Evolutionary conservation across 2,329 filamentous ascomycete species (phyloP).

Genomic region (Pseudogymnoascus destructans): DNA sequence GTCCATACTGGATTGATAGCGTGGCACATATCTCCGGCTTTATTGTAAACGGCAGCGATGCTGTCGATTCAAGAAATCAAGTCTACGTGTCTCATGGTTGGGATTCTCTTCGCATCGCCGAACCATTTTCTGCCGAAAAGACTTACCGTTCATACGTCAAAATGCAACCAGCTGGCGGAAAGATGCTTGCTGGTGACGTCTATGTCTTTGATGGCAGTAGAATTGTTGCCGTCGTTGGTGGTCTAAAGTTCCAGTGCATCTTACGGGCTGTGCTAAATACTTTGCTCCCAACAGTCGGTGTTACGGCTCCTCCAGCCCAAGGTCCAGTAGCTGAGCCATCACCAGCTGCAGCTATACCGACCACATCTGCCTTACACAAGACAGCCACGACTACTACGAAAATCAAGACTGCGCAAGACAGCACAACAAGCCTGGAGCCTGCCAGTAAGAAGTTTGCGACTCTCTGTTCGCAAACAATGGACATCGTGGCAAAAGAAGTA

Average conservation of each 20-base stretch:
- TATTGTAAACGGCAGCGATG: conserved; percentile 42
- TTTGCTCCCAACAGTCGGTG: conserved; percentile 48
- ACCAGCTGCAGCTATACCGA: conserved; percentile 22
- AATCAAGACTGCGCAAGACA: conserved; percentile 34
- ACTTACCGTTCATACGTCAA: conserved; percentile 43
- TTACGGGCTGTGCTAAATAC: conserved; percentile 51
- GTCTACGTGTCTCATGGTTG: conserved; percentile 49
- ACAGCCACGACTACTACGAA: conserved; percentile 23
- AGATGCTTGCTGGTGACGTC: conserved; percentile 40
- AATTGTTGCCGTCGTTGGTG: conserved; percentile 20
- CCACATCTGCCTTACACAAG: conserved; percentile 22
- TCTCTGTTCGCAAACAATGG: conserved; percentile 34
- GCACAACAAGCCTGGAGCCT: conserved; percentile 33
- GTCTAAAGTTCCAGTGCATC: conserved; percentile 23
- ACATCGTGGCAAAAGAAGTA: conserved; percentile 43
- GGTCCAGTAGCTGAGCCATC: conserved; percentile 28
- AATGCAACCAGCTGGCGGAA: conserved; percentile 39
- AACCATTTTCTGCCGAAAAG: conserved; percentile 33
- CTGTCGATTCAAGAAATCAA: conserved; percentile 39
- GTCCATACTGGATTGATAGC: conserved; percentile 43
- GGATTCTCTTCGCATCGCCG: conserved; percentile 39
- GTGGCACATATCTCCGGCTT: conserved; percentile 44
- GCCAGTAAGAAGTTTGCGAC: conserved; percentile 39
- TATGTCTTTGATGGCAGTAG: conserved; percentile 36
- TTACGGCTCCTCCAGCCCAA: conserved; percentile 28